Evolutionary conservation across 2,329 filamentous ascomycete genomes (phyloP).

Genomic region (Herpotrichia juniperi): DNA sequence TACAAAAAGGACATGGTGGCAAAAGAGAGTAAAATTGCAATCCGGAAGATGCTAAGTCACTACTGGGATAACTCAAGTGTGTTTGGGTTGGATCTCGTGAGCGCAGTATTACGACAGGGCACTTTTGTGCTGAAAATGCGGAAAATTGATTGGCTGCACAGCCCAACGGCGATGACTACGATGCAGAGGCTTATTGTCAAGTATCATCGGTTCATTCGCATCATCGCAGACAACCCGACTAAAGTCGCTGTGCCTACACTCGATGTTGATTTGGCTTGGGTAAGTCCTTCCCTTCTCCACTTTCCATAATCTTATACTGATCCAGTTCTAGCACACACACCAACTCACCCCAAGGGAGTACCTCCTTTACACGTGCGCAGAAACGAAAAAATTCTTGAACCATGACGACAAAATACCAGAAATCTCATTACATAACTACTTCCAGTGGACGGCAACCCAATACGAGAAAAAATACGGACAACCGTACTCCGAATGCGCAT

Average conservation of each 20-base stretch:
- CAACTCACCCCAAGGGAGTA: conserved; percentile 72
- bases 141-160: conserved; percentile 78
- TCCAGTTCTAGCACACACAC: conserved; percentile 68
- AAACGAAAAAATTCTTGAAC: conserved; percentile 68
- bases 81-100: conserved; percentile 69
- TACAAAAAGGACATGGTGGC: conserved; percentile 11
- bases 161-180: conserved; percentile 66
- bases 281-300: conserved; percentile 8
- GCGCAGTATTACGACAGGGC: conserved; percentile 70
- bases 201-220: conserved; percentile 66
- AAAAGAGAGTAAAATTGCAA: conserved; percentile 43
- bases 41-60: conserved; percentile 71
- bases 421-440: conserved; percentile 65
- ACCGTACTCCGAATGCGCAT: conserved; percentile 78
- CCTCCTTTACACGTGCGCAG: conserved; percentile 60
- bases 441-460: conserved; percentile 73
- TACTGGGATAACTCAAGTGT: conserved; percentile 73
- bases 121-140: conserved; percentile 74
- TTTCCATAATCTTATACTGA: conserved; percentile 3
- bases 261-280: conserved; percentile 76
- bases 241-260: conserved; percentile 70
- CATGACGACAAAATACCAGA: conserved; percentile 87
- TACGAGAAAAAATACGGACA: conserved; percentile 71
- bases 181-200: conserved; percentile 70
- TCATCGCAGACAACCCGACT: conserved; percentile 59